Percentiles rank a stretch among this genome's conserved stretches.
phyloP scores from a whole-genome alignment of 345 rosid genomes.

The Arabidopsis arenosa region DNA sequence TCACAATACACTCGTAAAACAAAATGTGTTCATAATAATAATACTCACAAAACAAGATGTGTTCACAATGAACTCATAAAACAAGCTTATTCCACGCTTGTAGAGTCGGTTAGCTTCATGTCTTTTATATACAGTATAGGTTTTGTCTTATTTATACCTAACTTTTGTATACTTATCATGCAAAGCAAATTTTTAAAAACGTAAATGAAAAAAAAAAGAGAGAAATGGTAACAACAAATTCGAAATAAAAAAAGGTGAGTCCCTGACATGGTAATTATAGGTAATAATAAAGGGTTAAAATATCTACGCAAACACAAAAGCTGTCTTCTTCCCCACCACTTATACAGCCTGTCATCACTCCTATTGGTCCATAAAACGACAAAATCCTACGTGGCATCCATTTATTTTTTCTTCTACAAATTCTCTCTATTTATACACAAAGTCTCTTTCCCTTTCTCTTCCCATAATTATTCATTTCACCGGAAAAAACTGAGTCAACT shows the following conservation, averaged over 20 bases:
- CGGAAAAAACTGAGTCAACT: conserved; percentile 32
- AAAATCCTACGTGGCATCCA: conserved; percentile 53
- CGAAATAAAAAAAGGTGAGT: conserved; percentile 11
- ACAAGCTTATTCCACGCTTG: not conserved
- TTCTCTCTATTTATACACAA: conserved; percentile 33
- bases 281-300: conserved; percentile 36
- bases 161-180: not conserved
- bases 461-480: conserved; percentile 20
- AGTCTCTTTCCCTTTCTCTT: conserved; percentile 15
- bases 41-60: not conserved
- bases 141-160: not conserved
- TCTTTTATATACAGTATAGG: not conserved
- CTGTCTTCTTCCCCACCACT: conserved; percentile 59
- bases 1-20: conserved; percentile 1
- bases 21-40: not conserved
- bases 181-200: not conserved
- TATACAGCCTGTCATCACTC: conserved; percentile 65
- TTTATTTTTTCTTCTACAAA: conserved; percentile 6
- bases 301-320: conserved; percentile 35
- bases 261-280: conserved; percentile 49
- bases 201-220: not conserved
- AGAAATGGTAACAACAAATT: not conserved
- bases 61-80: not conserved
- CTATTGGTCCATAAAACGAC: conserved; percentile 44
- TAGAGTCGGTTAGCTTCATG: not conserved